Conservation (phyloP, 2,329 filamentous ascomycete genomes). For the Knufia fluminis region DNA sequence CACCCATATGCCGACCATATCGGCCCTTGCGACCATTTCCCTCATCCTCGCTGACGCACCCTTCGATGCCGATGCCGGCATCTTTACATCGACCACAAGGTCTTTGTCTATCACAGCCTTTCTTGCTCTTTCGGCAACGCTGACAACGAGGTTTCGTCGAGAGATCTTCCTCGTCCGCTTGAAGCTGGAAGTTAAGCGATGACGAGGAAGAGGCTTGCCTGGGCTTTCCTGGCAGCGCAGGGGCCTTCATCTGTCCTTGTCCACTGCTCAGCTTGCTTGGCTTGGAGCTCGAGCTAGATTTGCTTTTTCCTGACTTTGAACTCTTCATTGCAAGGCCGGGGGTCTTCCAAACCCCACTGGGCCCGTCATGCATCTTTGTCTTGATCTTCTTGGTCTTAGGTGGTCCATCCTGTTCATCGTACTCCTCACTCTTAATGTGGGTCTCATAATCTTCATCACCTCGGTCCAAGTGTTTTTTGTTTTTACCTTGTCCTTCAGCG, state of each 20-base stretch:
- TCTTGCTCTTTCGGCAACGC: slow-evolving; percentile 98
- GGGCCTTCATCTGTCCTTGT: slow-evolving; percentile 5
- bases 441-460: slow-evolving; percentile 45
- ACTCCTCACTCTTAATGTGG: slow-evolving; percentile 44
- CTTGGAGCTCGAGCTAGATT: slow-evolving; percentile 26
- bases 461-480: slow-evolving; percentile 46
- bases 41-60: slow-evolving; percentile 95
- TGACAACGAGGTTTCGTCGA: slow-evolving; percentile 96
- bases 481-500: slow-evolving; percentile 45
- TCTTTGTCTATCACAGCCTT: slow-evolving; percentile 92
- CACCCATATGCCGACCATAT: slow-evolving; percentile 65
- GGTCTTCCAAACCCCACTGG: slow-evolving; percentile 8
- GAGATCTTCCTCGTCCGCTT: slow-evolving; percentile 73
- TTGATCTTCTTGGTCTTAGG: slow-evolving; percentile 46
- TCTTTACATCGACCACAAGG: slow-evolving; percentile 94
- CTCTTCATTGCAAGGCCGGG: slow-evolving; percentile 16
- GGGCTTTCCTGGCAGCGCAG: slow-evolving; percentile 13
- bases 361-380: slow-evolving; percentile 30
- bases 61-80: slow-evolving; percentile 83
- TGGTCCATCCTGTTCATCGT: slow-evolving; percentile 35
- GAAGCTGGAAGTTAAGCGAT: slow-evolving; percentile 52
- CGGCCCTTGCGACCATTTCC: slow-evolving; percentile 93
- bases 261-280: neutral
- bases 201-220: slow-evolving; percentile 58
- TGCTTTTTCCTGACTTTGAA: slow-evolving; percentile 27